phyloP scores from a whole-genome alignment of 768 basidiomycete species.

The Suillus plorans region DNA sequence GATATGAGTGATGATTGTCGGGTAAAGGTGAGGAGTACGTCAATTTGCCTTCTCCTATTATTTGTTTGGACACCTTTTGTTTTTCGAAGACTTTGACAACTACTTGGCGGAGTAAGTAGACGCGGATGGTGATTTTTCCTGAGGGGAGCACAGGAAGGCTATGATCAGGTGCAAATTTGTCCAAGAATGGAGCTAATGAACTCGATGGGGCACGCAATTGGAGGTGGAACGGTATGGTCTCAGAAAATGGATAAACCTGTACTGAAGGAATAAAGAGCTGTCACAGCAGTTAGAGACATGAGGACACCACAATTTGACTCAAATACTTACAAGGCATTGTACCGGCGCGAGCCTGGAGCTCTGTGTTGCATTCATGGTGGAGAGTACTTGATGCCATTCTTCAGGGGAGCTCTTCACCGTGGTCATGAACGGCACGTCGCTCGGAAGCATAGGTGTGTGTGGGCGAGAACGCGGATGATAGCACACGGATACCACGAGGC shows the following conservation, averaged over 20 bases:
- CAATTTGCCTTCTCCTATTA: constrained; percentile 50
- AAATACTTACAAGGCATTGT: constrained; percentile 48
- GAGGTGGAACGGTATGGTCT: constrained; percentile 66
- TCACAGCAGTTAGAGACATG: constrained; percentile 1
- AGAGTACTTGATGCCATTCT: constrained; percentile 59
- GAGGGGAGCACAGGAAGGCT: constrained; percentile 6
- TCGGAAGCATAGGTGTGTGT: constrained; percentile 48
- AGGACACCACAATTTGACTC: neutral
- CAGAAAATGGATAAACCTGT: constrained; percentile 51
- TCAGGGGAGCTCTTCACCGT: constrained; percentile 62
- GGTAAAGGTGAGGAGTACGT: constrained; percentile 42
- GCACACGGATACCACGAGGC: constrained; percentile 47
- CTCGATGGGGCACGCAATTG: constrained; percentile 51
- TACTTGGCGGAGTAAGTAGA: constrained; percentile 54
- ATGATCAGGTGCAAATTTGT: constrained; percentile 13
- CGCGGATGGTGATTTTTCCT: constrained; percentile 36
- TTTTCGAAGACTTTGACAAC: constrained; percentile 31
- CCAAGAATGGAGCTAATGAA: constrained; percentile 48
- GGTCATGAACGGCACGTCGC: constrained; percentile 48
- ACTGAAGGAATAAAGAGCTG: constrained; percentile 65
- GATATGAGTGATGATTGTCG: constrained; percentile 9
- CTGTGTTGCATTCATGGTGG: constrained; percentile 40
- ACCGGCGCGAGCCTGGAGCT: constrained; percentile 39
- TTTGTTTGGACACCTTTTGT: constrained; percentile 14
- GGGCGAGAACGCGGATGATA: constrained; percentile 60